Conservation (phyloP, 1,284 basidiomycete genomes). For the Anthracocystis setariae region DNA sequence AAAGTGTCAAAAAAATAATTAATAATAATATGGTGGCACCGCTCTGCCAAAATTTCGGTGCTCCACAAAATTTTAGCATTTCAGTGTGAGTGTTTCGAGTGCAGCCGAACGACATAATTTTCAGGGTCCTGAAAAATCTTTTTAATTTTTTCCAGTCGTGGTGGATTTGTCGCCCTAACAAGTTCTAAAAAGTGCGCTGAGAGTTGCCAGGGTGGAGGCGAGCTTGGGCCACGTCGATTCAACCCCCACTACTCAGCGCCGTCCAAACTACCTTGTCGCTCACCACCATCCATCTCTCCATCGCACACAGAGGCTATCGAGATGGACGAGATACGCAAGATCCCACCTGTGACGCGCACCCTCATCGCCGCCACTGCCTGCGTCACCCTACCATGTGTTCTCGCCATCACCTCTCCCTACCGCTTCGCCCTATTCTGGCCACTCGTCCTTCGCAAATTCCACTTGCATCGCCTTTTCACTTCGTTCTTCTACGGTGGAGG, state of each 20-base stretch:
- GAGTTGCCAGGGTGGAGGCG: slow-evolving; percentile 11
- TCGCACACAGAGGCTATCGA: neutral
- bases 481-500: slow-evolving; percentile 78
- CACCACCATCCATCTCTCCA: slow-evolving; percentile 5
- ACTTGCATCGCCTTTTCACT: slow-evolving; percentile 82
- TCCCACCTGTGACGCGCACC: slow-evolving; percentile 84
- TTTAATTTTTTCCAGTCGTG: too few relatives aligned
- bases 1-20: neutral
- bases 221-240: slow-evolving; percentile 39
- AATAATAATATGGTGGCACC: neutral
- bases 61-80: slow-evolving; percentile 21
- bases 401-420: slow-evolving; percentile 74
- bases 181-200: slow-evolving; percentile 6
- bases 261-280: neutral
- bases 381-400: slow-evolving; percentile 75
- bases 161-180: too few relatives aligned
- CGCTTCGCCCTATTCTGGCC: slow-evolving; percentile 73
- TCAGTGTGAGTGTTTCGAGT: too few relatives aligned
- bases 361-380: slow-evolving; percentile 75
- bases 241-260: neutral
- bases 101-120: slow-evolving; percentile 11
- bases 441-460: slow-evolving; percentile 69
- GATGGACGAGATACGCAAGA: slow-evolving; percentile 71
- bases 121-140: slow-evolving; percentile 34
- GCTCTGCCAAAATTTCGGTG: slow-evolving; percentile 3